A percentile compares a stretch with the other conserved stretches of the same genome.
phyloP scores from a whole-genome alignment of 2,329 filamentous ascomycete species.

The Colletotrichum sidae region DNA sequence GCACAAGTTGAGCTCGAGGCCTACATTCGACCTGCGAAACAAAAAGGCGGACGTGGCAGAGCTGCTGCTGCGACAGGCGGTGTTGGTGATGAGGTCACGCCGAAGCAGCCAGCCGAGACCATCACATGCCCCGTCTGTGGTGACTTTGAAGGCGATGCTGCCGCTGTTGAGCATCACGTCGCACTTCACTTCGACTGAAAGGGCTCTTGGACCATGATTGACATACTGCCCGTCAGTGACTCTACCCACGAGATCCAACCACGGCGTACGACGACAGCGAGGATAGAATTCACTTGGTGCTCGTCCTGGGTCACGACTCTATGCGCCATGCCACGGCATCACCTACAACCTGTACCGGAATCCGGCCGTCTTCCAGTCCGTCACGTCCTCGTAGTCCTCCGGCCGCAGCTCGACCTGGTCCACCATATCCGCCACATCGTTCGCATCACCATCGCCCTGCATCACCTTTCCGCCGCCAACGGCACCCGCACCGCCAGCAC shows the following conservation, averaged over 20 bases:
- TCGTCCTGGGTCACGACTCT: too few relatives aligned
- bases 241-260: too few relatives aligned
- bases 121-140: constrained; percentile 73
- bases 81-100: not conserved
- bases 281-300: too few relatives aligned
- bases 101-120: constrained; percentile 22
- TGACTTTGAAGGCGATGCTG: constrained; percentile 75
- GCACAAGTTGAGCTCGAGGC: constrained; percentile 56
- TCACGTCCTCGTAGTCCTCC: constrained; percentile 67
- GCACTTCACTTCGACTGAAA: constrained; percentile 62
- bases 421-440: constrained; percentile 46
- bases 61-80: not conserved
- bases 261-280: too few relatives aligned
- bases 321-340: too few relatives aligned
- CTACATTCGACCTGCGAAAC: constrained; percentile 54
- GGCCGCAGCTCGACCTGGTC: constrained; percentile 52
- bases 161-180: constrained; percentile 76
- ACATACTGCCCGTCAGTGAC: too few relatives aligned
- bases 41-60: constrained; percentile 1
- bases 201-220: too few relatives aligned
- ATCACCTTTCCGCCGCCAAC: constrained; percentile 52
- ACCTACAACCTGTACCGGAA: constrained; percentile 64
- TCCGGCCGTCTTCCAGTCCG: constrained; percentile 69
- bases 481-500: constrained; percentile 53
- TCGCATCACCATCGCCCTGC: constrained; percentile 39